Evolutionary conservation across 1,284 basidiomycete genomes (phyloP).

Genomic region (Microbotryum silenes-acaulis): DNA sequence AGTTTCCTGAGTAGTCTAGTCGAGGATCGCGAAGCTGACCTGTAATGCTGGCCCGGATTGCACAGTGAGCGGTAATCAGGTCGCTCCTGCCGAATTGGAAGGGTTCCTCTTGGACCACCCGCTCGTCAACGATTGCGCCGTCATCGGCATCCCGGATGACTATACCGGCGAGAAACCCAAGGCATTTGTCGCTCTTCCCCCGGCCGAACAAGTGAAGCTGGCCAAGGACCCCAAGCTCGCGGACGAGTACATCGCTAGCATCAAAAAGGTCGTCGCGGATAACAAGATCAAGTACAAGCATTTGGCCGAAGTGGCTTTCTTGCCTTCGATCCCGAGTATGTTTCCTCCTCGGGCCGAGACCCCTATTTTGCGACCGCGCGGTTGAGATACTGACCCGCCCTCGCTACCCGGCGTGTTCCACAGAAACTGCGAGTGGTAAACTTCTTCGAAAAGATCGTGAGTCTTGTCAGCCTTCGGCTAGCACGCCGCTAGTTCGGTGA

Average conservation of each 20-base stretch:
- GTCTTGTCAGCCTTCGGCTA: background rate
- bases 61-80: conserved; percentile 23
- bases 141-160: conserved; percentile 67
- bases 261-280: conserved; percentile 57
- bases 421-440: conserved; percentile 20
- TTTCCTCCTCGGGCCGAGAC: too few species aligned
- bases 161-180: conserved; percentile 66
- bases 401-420: too few species aligned
- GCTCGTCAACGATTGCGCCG: conserved; percentile 62
- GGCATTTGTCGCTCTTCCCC: conserved; percentile 42
- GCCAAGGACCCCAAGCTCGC: background rate
- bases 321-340: conserved; percentile 56
- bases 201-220: conserved; percentile 1
- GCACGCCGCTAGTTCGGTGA: too few species aligned
- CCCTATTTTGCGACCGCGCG: too few species aligned
- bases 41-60: background rate
- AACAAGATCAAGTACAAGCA: conserved; percentile 63
- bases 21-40: conserved; percentile 22
- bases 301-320: conserved; percentile 60
- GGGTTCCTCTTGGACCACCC: conserved; percentile 64
- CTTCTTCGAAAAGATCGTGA: conserved; percentile 20
- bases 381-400: too few species aligned
- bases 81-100: conserved; percentile 59
- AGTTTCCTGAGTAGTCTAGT: background rate
- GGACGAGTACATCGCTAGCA: conserved; percentile 13